These are phyloP conservation scores for Metschnikowia reukaufii DNA, from an alignment of 805 yeast genomes.

Conservation along the genomic window DNA sequence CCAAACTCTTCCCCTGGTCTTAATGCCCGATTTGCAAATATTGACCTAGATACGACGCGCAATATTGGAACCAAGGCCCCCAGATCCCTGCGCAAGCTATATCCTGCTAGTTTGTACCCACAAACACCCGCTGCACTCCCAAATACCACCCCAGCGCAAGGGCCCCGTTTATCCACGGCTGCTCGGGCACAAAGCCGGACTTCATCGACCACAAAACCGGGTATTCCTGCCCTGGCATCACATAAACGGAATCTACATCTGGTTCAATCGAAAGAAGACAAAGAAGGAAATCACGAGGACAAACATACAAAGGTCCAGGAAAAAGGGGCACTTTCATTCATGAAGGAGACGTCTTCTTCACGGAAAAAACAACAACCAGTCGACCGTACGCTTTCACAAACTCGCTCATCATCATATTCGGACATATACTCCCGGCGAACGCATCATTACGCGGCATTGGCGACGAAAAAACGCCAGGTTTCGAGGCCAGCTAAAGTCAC, in stretches of 20 bases:
- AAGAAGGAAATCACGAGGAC: constrained; percentile 3
- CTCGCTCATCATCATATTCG: constrained; percentile 16
- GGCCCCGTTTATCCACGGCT: constrained; percentile 22
- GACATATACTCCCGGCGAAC: constrained; percentile 13
- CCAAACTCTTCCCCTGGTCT: constrained; percentile 25
- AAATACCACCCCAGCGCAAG: constrained; percentile 22
- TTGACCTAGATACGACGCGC: constrained; percentile 22
- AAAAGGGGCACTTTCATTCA: constrained; percentile 33
- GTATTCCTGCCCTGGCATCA: background rate
- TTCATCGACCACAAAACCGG: constrained; percentile 4
- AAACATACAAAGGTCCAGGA: constrained; percentile 13
- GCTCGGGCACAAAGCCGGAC: constrained; percentile 23
- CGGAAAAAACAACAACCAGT: constrained; percentile 27
- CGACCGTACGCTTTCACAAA: constrained; percentile 5
- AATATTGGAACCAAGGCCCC: background rate
- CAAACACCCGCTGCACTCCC: constrained; percentile 2
- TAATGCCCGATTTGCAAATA: constrained; percentile 33
- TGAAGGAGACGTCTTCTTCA: constrained; percentile 43
- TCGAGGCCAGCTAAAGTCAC: constrained; percentile 4
- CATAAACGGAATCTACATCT: constrained; percentile 17
- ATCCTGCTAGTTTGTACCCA: constrained; percentile 13
- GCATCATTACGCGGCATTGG: constrained; percentile 12
- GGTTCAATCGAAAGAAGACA: constrained; percentile 4
- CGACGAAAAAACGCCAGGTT: constrained; percentile 13
- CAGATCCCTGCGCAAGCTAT: constrained; percentile 13